These are phyloP conservation scores for Trypanosoma grayi DNA, from an alignment of 208 protist species.

Conservation along the genomic window DNA sequence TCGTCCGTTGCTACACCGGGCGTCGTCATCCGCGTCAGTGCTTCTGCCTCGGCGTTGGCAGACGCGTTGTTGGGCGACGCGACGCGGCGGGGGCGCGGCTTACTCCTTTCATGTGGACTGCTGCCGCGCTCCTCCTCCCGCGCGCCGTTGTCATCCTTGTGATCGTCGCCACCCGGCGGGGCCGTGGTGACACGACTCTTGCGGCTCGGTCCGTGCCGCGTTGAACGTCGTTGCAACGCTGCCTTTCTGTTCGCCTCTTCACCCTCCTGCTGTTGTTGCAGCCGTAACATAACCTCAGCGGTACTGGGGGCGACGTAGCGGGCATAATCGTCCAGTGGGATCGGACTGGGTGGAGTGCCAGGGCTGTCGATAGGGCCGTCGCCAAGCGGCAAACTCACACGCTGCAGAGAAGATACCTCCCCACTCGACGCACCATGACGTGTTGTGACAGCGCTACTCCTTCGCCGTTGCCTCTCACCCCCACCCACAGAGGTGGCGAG, in stretches of 20 bases:
- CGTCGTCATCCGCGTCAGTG: background rate
- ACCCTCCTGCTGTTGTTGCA: background rate
- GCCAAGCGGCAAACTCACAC: too few relatives aligned
- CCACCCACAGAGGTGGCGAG: conserved; percentile 5
- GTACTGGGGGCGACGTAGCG: conserved; percentile 22
- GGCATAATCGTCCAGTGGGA: conserved; percentile 27
- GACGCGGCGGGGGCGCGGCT: background rate
- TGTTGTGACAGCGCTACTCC: background rate
- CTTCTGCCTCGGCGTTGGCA: background rate
- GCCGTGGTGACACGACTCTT: background rate
- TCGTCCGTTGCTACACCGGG: conserved; percentile 8
- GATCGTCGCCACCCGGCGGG: background rate
- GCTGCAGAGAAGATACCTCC: too few relatives aligned
- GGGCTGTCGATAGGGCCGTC: conserved; percentile 7
- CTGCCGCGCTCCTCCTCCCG: background rate
- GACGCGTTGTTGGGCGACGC: background rate
- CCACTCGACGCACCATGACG: too few relatives aligned
- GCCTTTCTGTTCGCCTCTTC: background rate
- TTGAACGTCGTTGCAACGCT: background rate
- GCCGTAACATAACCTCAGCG: background rate
- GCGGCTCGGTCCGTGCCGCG: background rate
- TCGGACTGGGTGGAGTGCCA: conserved; percentile 10
- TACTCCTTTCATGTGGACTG: background rate
- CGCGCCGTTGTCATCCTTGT: conserved; percentile 9
- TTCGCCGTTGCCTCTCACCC: background rate